phyloP scores from a whole-genome alignment of 2,329 filamentous ascomycete genomes.

The Exophiala lecanii-corni region DNA sequence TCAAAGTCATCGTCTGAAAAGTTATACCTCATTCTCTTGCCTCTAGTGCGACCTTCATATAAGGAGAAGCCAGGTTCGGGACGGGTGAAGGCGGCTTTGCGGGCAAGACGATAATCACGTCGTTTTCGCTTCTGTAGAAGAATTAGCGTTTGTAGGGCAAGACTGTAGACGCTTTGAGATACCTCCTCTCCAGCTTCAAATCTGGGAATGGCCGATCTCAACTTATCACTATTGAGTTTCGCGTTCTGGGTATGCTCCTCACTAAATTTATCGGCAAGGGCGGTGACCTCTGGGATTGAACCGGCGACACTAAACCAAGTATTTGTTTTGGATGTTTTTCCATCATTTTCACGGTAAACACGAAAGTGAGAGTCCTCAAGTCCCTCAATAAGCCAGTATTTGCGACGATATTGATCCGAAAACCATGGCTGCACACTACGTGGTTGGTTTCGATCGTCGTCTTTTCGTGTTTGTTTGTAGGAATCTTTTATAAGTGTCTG shows the following conservation, averaged over 20 bases:
- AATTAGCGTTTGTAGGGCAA: slow-evolving; percentile 20
- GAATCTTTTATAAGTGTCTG: slow-evolving; percentile 76
- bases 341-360: slow-evolving; percentile 89
- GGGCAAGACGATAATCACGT: slow-evolving; percentile 81
- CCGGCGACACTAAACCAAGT: slow-evolving; percentile 94
- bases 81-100: slow-evolving; percentile 80
- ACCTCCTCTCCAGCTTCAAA: slow-evolving; percentile 94
- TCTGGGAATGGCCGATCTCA: slow-evolving; percentile 72
- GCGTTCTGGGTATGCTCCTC: slow-evolving; percentile 72
- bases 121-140: slow-evolving; percentile 75
- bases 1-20: slow-evolving; percentile 75
- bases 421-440: slow-evolving; percentile 90
- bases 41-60: slow-evolving; percentile 92
- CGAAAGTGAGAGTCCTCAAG: slow-evolving; percentile 91
- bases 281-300: slow-evolving; percentile 77
- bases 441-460: slow-evolving; percentile 73
- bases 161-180: slow-evolving; percentile 31
- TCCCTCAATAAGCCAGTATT: slow-evolving; percentile 91
- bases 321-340: slow-evolving; percentile 61
- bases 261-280: slow-evolving; percentile 69
- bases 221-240: slow-evolving; percentile 70
- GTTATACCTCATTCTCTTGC: slow-evolving; percentile 94
- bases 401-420: slow-evolving; percentile 79
- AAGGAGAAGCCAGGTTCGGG: slow-evolving; percentile 86
- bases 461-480: slow-evolving; percentile 83